Evolutionary conservation across 441 rosid species (phyloP).

Genomic region (Hypseocharis bilobata): DNA sequence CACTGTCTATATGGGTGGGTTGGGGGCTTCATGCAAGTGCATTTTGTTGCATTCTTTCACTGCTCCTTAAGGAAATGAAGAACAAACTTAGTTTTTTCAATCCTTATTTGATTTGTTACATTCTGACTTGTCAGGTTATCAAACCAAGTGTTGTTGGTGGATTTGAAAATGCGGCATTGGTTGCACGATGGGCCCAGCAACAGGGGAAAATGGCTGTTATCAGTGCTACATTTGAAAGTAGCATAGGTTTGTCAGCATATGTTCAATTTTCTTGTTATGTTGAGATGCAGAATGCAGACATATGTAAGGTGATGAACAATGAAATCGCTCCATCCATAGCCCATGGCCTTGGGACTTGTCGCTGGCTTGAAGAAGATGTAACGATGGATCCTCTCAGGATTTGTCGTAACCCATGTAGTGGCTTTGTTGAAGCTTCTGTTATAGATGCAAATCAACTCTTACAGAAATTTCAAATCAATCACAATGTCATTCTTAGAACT

Average conservation of each 20-base stretch:
- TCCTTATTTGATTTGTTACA: constrained; percentile 13
- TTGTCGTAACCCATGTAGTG: constrained; percentile 35
- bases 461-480: constrained; percentile 50
- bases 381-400: constrained; percentile 46
- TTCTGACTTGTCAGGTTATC: constrained; percentile 49
- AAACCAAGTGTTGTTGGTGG: constrained; percentile 94
- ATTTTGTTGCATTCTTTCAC: neutral
- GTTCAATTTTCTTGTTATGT: constrained; percentile 57
- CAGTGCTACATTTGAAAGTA: constrained; percentile 84
- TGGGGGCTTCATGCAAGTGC: no score
- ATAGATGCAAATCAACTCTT: constrained; percentile 41
- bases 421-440: constrained; percentile 59
- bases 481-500: constrained; percentile 34
- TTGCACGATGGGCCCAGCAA: constrained; percentile 82
- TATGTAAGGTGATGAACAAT: constrained; percentile 31
- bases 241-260: constrained; percentile 66
- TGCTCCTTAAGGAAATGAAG: no score
- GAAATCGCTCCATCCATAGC: constrained; percentile 41
- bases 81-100: neutral
- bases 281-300: constrained; percentile 49
- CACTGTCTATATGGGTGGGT: no score
- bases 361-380: constrained; percentile 79
- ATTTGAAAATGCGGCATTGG: constrained; percentile 65
- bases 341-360: constrained; percentile 91
- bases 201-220: constrained; percentile 81